These are phyloP conservation scores for Fraxinus nigra DNA, from an alignment of 305 asterid genomes.

Conservation along the genomic window DNA sequence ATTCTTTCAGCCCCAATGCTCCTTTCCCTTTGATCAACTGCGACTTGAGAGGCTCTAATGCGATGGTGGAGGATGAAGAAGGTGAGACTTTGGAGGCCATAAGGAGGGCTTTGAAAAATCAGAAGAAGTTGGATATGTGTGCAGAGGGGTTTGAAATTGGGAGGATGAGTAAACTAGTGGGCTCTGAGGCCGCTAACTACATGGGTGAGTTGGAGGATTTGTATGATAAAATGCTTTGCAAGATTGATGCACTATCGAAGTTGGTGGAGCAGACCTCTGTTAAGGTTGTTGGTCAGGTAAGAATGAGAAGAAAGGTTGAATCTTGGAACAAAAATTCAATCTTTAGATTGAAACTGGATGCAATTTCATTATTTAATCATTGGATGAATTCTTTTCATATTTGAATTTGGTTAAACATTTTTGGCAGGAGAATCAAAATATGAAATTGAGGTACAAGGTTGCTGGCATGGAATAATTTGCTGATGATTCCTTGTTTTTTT, in stretches of 20 bases:
- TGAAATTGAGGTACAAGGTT: slow-evolving; percentile 48
- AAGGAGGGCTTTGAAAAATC: slow-evolving; percentile 39
- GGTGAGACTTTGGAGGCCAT: slow-evolving; percentile 30
- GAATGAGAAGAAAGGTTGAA: neutral
- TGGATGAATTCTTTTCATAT: neutral
- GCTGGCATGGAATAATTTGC: slow-evolving; percentile 49
- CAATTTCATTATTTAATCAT: neutral
- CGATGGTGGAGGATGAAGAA: slow-evolving; percentile 60
- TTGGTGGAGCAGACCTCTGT: slow-evolving; percentile 64
- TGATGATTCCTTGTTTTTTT: slow-evolving; percentile 12
- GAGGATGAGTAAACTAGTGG: slow-evolving; percentile 58
- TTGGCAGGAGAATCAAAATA: slow-evolving; percentile 52
- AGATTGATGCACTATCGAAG: slow-evolving; percentile 59
- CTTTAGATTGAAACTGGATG: neutral
- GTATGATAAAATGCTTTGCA: slow-evolving; percentile 73
- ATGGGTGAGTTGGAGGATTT: slow-evolving; percentile 66
- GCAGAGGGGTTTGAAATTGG: slow-evolving; percentile 65
- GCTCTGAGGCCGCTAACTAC: slow-evolving; percentile 48
- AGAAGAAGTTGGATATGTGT: slow-evolving; percentile 55
- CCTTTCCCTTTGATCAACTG: slow-evolving; percentile 58
- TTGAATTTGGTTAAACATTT: slow-evolving; percentile 1
- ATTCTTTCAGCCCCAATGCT: slow-evolving; percentile 61
- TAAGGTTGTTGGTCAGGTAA: slow-evolving; percentile 62
- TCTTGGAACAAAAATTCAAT: neutral
- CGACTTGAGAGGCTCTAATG: slow-evolving; percentile 44